Conservation (phyloP, 257 asterid species). For the Solanum okadae region DNA sequence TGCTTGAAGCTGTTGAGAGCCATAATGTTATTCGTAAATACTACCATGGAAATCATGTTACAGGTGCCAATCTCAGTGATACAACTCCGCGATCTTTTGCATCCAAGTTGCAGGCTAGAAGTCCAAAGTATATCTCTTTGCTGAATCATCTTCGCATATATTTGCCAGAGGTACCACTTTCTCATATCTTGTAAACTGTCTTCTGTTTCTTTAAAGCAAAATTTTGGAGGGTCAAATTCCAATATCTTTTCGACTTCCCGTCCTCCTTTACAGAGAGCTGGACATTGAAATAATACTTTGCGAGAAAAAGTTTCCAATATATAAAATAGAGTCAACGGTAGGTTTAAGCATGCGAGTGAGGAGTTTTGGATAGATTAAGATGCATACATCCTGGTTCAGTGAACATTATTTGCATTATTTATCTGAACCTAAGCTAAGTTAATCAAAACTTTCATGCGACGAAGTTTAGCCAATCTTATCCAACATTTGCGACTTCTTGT, state of each 20-base stretch:
- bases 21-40: slow-evolving; percentile 65
- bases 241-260: not conserved
- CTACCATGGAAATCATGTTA: slow-evolving; percentile 89
- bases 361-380: not conserved
- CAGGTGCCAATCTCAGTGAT: slow-evolving; percentile 71
- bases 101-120: slow-evolving; percentile 87
- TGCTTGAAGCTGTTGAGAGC: slow-evolving; percentile 94
- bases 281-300: not conserved
- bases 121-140: slow-evolving; percentile 85
- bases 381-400: not conserved
- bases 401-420: not conserved
- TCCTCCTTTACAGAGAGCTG: not conserved
- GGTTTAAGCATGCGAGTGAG: not conserved
- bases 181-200: not conserved
- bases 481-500: not conserved
- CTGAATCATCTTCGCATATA: slow-evolving; percentile 96
- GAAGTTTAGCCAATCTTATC: not conserved
- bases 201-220: not conserved
- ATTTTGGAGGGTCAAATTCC: not conserved
- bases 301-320: not conserved
- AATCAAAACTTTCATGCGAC: not conserved
- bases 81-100: slow-evolving; percentile 79
- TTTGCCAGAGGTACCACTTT: slow-evolving; percentile 75
- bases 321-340: not conserved
- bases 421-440: not conserved